Evolutionary conservation across 139 green algal species (phyloP).

Genomic region (Chlamydomonas applanata): DNA sequence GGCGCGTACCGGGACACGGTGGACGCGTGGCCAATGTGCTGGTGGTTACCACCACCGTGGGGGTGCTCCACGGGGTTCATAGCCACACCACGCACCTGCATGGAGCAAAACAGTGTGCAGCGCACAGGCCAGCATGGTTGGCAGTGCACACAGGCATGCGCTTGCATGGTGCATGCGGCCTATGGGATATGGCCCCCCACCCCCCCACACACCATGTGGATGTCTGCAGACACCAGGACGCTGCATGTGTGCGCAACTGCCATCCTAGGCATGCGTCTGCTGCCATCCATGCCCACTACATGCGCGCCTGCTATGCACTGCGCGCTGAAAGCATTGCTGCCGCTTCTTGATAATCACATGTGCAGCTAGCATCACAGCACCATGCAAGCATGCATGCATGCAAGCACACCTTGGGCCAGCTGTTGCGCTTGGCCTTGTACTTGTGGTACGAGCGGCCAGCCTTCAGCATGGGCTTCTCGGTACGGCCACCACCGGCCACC

Average conservation of each 20-base stretch:
- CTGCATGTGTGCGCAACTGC: too few relatives aligned
- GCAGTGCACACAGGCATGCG: too few relatives aligned
- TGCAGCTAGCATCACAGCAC: too few relatives aligned
- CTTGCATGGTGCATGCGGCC: too few relatives aligned
- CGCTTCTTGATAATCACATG: too few relatives aligned
- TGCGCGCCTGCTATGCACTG: not conserved
- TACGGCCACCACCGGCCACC: slow-evolving; percentile 95
- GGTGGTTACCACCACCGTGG: slow-evolving; percentile 99
- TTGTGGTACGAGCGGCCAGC: slow-evolving; percentile 94
- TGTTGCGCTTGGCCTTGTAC: slow-evolving; percentile 77
- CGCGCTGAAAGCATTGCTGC: not conserved
- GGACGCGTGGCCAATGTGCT: slow-evolving; percentile 99
- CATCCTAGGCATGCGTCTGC: too few relatives aligned
- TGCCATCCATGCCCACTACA: too few relatives aligned
- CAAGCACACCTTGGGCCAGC: slow-evolving; percentile 56
- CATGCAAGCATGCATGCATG: not conserved
- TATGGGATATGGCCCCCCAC: too few relatives aligned
- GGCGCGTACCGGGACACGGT: slow-evolving; percentile 88
- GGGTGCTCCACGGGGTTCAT: slow-evolving; percentile 99
- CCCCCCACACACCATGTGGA: too few relatives aligned
- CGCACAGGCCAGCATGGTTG: not conserved
- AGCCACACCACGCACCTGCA: slow-evolving; percentile 95
- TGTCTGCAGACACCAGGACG: too few relatives aligned
- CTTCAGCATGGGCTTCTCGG: slow-evolving; percentile 99
- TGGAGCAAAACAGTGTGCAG: not conserved